phyloP scores from a whole-genome alignment of 768 basidiomycete genomes.

The Lactarius hatsudake region DNA sequence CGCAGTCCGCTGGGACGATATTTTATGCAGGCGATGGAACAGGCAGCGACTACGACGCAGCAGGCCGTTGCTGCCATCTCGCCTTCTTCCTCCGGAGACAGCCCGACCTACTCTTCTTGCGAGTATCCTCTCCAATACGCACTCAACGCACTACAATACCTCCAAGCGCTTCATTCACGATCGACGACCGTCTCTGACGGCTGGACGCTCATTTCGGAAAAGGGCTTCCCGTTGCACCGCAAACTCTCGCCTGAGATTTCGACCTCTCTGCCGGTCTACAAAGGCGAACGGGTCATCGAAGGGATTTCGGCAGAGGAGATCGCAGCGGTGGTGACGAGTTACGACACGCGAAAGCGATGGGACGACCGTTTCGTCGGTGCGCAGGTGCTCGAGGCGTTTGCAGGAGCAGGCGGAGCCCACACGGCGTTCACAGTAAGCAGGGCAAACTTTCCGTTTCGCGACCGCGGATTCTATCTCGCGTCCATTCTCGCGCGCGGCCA shows the following conservation, averaged over 20 bases:
- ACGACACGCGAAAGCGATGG: conserved; percentile 76
- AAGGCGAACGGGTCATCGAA: conserved; percentile 88
- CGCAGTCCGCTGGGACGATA: conserved; percentile 70
- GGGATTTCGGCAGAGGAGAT: conserved; percentile 93
- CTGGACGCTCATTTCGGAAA: conserved; percentile 78
- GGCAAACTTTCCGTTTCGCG: conserved; percentile 86
- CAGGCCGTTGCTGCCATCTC: conserved; percentile 77
- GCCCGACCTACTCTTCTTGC: conserved; percentile 49
- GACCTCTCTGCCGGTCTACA: conserved; percentile 76
- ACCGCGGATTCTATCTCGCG: conserved; percentile 81
- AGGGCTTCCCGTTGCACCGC: conserved; percentile 71
- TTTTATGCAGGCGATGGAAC: conserved; percentile 72
- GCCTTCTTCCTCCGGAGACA: conserved; percentile 46
- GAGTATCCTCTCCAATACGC: conserved; percentile 78
- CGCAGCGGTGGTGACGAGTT: conserved; percentile 64
- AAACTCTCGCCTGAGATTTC: conserved; percentile 78
- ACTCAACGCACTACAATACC: conserved; percentile 76
- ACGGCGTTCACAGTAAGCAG: conserved; percentile 73
- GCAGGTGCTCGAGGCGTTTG: conserved; percentile 70
- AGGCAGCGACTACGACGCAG: conserved; percentile 70
- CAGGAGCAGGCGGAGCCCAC: conserved; percentile 53
- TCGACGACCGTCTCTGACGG: conserved; percentile 46
- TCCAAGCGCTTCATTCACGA: conserved; percentile 65
- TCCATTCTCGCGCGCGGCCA: conserved; percentile 61
- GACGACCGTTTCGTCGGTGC: conserved; percentile 82